Base-by-base conservation (phyloP, 75 land plant species). In the Cryptomeria japonica region DNA sequence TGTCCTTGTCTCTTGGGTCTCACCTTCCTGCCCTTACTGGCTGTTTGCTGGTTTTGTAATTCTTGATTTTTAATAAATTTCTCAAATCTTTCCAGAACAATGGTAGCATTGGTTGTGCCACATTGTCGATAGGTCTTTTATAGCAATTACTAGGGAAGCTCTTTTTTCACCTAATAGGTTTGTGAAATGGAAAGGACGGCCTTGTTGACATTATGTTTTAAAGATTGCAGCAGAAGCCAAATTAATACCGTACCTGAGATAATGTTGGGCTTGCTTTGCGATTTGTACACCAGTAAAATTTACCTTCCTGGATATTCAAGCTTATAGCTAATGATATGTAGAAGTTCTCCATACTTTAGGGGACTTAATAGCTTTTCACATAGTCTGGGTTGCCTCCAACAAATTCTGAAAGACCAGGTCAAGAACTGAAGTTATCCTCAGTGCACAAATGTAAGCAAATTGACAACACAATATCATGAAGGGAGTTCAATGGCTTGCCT, bases 271-370 rank as follows among this genome's bases (percentile, higher is more conserved):
- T n/a, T n/a, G n/a, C n/a, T n/a, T n/a, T n/a, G n/a, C n/a, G n/a
- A n/a, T n/a, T n/a, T n/a, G n/a, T n/a, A n/a, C n/a, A 94, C 95
- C 94, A 95, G 68, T 94, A 95, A 86, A 95, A 95, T 47, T 93
- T 93, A 31, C 96, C 96, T 86, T 95, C 96, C 76, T 95, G 90
- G 37, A 93, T 95, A 90, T 92, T 91, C 12, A 92, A 89, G 83
- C 92, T 90, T 47, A 94, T 86, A 25, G 96, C 95, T 89, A 95
- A 87, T 61, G 95, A 94, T 22, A 95, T 85, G 89, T 84, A 94
- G 94, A 89, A 22, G 96, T 95, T 89, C 91, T 93, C 96, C 96
- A 94, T 75, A 95, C 95, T 86, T 89, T 70, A 8, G 90, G 90
- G 39, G 51, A 82, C 88, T 85, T 91, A n/a, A 94, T 87, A 19